phyloP scores from a whole-genome alignment of 2,329 filamentous ascomycete genomes.

The Ophiosphaerella herpotricha region DNA sequence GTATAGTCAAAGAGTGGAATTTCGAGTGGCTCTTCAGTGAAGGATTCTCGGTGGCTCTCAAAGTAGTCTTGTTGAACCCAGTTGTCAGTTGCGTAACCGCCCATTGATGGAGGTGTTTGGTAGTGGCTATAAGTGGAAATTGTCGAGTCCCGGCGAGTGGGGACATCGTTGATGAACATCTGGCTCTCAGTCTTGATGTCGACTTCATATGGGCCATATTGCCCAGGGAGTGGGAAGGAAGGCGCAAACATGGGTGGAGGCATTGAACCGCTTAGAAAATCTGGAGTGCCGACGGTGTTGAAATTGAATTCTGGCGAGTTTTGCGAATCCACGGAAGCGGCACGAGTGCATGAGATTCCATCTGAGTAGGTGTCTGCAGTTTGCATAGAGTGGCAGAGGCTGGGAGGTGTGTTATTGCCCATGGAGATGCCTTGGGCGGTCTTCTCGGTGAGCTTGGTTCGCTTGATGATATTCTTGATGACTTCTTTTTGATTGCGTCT shows the following conservation, averaged over 20 bases:
- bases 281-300: slow-evolving; percentile 61
- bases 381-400: slow-evolving; percentile 78
- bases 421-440: slow-evolving; percentile 58
- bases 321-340: slow-evolving; percentile 79
- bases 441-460: slow-evolving; percentile 93
- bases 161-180: slow-evolving; percentile 90
- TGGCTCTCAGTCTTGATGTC: slow-evolving; percentile 96
- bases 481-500: slow-evolving; percentile 86
- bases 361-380: slow-evolving; percentile 82
- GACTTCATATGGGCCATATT: slow-evolving; percentile 82
- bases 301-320: slow-evolving; percentile 69
- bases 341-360: slow-evolving; percentile 69
- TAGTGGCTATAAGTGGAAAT: slow-evolving; percentile 94
- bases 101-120: slow-evolving; percentile 74
- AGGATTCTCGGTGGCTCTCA: slow-evolving; percentile 69
- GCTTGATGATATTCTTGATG: slow-evolving; percentile 97
- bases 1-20: slow-evolving; percentile 84
- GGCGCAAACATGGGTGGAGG: slow-evolving; percentile 54
- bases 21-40: slow-evolving; percentile 62
- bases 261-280: slow-evolving; percentile 66
- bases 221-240: slow-evolving; percentile 58
- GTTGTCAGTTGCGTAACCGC: slow-evolving; percentile 69
- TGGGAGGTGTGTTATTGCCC: slow-evolving; percentile 69
- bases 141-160: slow-evolving; percentile 81
- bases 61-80: slow-evolving; percentile 76